Evolutionary conservation across 768 basidiomycete species (phyloP).

Genomic region (Cyclocybe cylindracea): DNA sequence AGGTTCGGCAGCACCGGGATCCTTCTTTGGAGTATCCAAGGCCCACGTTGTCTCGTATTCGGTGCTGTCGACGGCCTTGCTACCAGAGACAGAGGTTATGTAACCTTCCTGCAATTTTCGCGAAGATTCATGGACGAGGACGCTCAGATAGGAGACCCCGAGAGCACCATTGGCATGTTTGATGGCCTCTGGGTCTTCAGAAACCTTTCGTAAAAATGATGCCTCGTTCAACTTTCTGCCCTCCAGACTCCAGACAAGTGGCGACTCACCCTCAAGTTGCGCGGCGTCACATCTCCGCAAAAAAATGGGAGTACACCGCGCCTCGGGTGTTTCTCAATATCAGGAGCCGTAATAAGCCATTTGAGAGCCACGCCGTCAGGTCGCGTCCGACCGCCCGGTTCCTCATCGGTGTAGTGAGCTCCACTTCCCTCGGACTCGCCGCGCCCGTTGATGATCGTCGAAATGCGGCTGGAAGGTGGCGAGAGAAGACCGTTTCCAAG

Average conservation of each 20-base stretch:
- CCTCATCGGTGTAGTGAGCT: slow-evolving; percentile 45
- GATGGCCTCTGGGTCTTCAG: too few relatives aligned
- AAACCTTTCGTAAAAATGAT: too few relatives aligned
- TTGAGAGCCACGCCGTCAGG: slow-evolving; percentile 55
- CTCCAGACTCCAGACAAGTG: not conserved
- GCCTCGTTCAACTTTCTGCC: too few relatives aligned
- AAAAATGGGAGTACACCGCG: slow-evolving; percentile 61
- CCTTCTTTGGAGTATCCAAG: too few relatives aligned
- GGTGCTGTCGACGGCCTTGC: too few relatives aligned
- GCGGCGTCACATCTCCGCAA: slow-evolving; percentile 71
- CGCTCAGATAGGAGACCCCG: too few relatives aligned
- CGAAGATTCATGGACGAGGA: too few relatives aligned
- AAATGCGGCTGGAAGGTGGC: slow-evolving; percentile 32
- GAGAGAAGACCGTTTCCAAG: slow-evolving; percentile 48
- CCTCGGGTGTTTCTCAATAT: not conserved
- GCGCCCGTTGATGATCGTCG: slow-evolving; percentile 56
- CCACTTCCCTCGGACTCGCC: slow-evolving; percentile 37
- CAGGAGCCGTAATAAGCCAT: slow-evolving; percentile 58
- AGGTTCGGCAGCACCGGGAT: too few relatives aligned
- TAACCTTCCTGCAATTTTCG: too few relatives aligned
- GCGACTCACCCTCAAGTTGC: slow-evolving; percentile 56
- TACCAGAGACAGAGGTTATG: too few relatives aligned
- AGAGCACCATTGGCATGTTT: too few relatives aligned
- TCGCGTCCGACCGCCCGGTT: slow-evolving; percentile 54
- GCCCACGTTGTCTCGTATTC: too few relatives aligned